phyloP scores from a whole-genome alignment of 805 yeast species.

The Ogataea corticis region DNA sequence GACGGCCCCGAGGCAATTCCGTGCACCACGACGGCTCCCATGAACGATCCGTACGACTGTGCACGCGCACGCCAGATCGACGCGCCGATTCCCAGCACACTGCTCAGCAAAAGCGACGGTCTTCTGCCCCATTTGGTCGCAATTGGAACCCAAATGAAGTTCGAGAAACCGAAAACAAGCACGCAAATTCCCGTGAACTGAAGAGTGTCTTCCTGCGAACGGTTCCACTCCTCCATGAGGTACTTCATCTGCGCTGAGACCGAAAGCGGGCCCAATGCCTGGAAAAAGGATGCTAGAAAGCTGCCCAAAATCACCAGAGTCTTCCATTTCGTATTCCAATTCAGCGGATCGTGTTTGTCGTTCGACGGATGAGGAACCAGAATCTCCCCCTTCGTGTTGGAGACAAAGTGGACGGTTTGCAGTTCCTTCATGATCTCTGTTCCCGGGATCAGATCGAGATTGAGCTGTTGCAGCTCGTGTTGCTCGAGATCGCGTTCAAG shows the following conservation, averaged over 20 bases:
- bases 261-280: constrained; percentile 19
- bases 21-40: constrained; percentile 19
- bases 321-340: constrained; percentile 17
- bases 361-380: constrained; percentile 19
- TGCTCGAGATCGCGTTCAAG: constrained; percentile 13
- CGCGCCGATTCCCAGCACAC: constrained; percentile 19
- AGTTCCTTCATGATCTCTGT: constrained; percentile 18
- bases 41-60: constrained; percentile 16
- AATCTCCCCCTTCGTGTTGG: constrained; percentile 10
- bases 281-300: constrained; percentile 16
- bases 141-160: constrained; percentile 20
- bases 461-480: constrained; percentile 8
- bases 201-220: constrained; percentile 12
- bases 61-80: constrained; percentile 21
- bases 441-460: constrained; percentile 17
- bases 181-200: constrained; percentile 21
- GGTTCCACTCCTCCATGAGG: constrained; percentile 19
- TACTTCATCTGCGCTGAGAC: constrained; percentile 16
- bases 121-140: constrained; percentile 19
- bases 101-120: constrained; percentile 14
- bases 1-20: constrained; percentile 22
- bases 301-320: constrained; percentile 7
- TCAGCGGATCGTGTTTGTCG: constrained; percentile 17
- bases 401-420: constrained; percentile 6
- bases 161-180: constrained; percentile 19